Conservation (phyloP, 176 grass and related monocot genomes). For the Musa beccarii region DNA sequence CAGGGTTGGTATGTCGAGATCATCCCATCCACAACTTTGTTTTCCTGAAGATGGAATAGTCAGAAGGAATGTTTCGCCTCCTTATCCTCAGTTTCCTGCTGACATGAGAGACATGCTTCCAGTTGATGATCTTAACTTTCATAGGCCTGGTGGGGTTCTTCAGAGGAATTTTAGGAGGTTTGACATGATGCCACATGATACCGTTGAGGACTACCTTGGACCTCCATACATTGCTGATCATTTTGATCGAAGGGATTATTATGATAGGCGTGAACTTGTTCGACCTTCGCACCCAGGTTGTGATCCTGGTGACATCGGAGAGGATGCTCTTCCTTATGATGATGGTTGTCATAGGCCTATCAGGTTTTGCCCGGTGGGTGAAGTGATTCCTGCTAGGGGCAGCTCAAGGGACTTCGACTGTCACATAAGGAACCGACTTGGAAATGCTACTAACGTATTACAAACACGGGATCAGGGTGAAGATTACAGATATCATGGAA, state of each 20-base stretch:
- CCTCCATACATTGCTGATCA: conserved; percentile 7
- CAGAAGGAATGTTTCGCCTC: conserved; percentile 8
- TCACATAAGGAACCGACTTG: conserved; percentile 15
- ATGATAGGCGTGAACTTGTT: neutral
- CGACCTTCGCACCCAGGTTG: no score
- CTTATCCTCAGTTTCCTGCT: neutral
- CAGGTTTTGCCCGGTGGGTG: no score
- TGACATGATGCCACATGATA: conserved; percentile 10
- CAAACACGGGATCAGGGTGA: conserved; percentile 23
- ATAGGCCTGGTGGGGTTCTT: conserved; percentile 14
- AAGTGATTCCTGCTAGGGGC: no score
- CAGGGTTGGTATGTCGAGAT: conserved; percentile 5
- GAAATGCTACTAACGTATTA: neutral
- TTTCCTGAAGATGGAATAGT: conserved; percentile 21
- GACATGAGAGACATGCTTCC: neutral
- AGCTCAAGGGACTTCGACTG: conserved; percentile 1
- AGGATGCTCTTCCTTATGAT: conserved; percentile 13
- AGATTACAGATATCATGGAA: conserved; percentile 23
- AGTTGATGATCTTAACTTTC: neutral
- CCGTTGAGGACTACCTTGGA: conserved; percentile 22
- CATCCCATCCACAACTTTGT: conserved; percentile 11
- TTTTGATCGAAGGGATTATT: conserved; percentile 5
- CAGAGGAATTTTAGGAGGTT: conserved; percentile 26
- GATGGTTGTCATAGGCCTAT: neutral
- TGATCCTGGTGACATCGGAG: no score